Conservation (phyloP, 2,329 filamentous ascomycete species). For the Dothiorella sarmentorum region DNA sequence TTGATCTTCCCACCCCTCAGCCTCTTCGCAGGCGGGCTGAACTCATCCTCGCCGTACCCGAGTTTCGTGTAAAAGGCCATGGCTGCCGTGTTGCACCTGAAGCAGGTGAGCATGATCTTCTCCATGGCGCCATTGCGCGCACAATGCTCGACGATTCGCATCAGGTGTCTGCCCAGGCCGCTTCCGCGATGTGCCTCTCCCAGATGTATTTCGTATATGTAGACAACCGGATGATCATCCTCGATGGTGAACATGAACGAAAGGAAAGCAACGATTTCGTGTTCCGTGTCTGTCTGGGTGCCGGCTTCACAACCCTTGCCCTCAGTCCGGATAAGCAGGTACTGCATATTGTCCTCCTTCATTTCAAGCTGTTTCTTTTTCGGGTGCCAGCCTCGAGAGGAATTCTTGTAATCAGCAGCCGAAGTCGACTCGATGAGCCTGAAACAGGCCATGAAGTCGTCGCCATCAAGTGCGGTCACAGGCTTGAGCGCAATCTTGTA, state of each 20-base stretch:
- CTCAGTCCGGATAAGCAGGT: slow-evolving; percentile 61
- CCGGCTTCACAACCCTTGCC: too few species aligned
- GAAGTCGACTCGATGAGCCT: slow-evolving; percentile 62
- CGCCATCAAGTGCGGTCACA: slow-evolving; percentile 30
- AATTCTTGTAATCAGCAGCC: slow-evolving; percentile 59
- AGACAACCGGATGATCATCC: slow-evolving; percentile 60
- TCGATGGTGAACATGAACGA: slow-evolving; percentile 70
- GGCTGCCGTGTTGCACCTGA: slow-evolving; percentile 58
- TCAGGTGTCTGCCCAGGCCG: slow-evolving; percentile 60
- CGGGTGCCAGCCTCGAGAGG: slow-evolving; percentile 61
- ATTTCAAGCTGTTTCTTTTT: slow-evolving; percentile 64
- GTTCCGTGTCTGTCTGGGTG: background rate
- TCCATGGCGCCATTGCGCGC: slow-evolving; percentile 54
- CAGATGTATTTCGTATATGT: slow-evolving; percentile 78
- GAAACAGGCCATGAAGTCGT: slow-evolving; percentile 50
- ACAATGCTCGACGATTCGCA: slow-evolving; percentile 54
- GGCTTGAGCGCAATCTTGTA: slow-evolving; percentile 30
- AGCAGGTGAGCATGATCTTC: slow-evolving; percentile 75
- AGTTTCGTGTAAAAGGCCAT: slow-evolving; percentile 59
- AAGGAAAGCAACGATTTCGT: slow-evolving; percentile 42
- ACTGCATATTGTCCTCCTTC: slow-evolving; percentile 63
- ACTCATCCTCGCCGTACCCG: slow-evolving; percentile 54
- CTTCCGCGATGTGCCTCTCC: slow-evolving; percentile 54
- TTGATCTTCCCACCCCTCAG: slow-evolving; percentile 50
- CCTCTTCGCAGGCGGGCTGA: slow-evolving; percentile 48